Conservation (phyloP, 768 basidiomycete species). For the Favolaschia claudopus region DNA sequence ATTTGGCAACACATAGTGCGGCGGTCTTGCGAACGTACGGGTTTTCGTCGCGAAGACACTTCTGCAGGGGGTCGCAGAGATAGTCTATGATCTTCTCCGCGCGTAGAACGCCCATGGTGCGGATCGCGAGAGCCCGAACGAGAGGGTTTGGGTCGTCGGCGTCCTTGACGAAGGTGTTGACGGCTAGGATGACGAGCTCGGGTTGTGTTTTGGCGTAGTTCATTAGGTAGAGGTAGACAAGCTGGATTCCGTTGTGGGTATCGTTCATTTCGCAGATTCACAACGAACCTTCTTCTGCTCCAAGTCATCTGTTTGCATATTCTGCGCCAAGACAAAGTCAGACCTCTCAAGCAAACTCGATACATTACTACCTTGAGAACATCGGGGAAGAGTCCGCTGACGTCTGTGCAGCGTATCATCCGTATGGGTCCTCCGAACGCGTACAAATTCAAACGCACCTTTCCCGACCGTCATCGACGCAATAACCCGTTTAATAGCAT, state of each 20-base stretch:
- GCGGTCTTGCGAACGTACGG: conserved; percentile 99
- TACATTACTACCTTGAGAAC: conserved; percentile 85
- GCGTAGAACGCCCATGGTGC: conserved; percentile 96
- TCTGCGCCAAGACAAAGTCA: conserved; percentile 42
- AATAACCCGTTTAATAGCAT: conserved; percentile 97
- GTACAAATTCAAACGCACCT: conserved; percentile 62
- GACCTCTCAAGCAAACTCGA: background rate
- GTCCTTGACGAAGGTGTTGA: conserved; percentile 99
- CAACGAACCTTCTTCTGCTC: conserved; percentile 99
- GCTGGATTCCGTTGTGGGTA: no score
- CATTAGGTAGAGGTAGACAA: conserved; percentile 99
- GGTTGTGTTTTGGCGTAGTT: conserved; percentile 99
- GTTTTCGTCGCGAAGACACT: conserved; percentile 93
- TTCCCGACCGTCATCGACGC: conserved; percentile 99
- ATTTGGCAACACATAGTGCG: conserved; percentile 95
- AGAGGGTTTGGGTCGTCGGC: conserved; percentile 97
- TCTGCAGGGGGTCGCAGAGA: conserved; percentile 91
- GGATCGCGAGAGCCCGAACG: conserved; percentile 93
- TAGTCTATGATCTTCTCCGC: conserved; percentile 99
- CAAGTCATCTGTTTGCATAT: conserved; percentile 97
- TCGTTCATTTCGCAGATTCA: no score
- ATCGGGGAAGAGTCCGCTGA: conserved; percentile 95
- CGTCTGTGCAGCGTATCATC: conserved; percentile 54
- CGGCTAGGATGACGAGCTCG: conserved; percentile 85
- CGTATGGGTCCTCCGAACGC: background rate